These are phyloP conservation scores for Ascochyta koolunga DNA, from an alignment of 2,329 filamentous ascomycete species.

Conservation along the genomic window DNA sequence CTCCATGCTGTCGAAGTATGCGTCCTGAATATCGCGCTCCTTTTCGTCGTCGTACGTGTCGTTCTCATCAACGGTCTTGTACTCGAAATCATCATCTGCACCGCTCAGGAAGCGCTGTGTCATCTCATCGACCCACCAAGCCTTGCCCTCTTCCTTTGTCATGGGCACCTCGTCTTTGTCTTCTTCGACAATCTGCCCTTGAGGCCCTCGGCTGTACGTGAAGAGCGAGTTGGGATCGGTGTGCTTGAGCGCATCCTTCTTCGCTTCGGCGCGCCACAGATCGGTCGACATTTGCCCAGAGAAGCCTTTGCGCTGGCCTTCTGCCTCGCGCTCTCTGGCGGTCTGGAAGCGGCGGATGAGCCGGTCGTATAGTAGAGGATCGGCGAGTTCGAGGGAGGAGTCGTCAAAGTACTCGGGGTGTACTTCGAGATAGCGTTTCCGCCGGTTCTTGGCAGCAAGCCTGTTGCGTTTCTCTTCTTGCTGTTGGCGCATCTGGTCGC, in stretches of 20 bases:
- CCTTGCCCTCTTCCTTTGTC: conserved; percentile 69
- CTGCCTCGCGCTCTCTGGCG: conserved; percentile 72
- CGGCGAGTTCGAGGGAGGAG: conserved; percentile 66
- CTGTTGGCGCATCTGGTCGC: conserved; percentile 16
- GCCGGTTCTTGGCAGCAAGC: conserved; percentile 73
- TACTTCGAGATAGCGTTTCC: conserved; percentile 75
- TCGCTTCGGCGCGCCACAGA: conserved; percentile 76
- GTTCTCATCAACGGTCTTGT: conserved; percentile 70
- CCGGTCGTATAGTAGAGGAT: conserved; percentile 82
- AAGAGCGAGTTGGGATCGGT: conserved; percentile 58
- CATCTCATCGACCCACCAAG: conserved; percentile 75
- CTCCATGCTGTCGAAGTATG: conserved; percentile 81
- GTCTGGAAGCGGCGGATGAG: conserved; percentile 80
- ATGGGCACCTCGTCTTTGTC: conserved; percentile 62
- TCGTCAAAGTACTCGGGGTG: conserved; percentile 74
- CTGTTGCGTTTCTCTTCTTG: conserved; percentile 28
- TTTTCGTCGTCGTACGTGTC: conserved; percentile 74
- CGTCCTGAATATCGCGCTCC: conserved; percentile 69
- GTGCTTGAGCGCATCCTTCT: conserved; percentile 67
- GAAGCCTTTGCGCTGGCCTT: conserved; percentile 77
- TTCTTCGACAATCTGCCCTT: conserved; percentile 64
- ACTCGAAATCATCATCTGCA: conserved; percentile 79
- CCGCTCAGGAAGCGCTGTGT: conserved; percentile 76
- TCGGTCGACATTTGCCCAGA: conserved; percentile 80
- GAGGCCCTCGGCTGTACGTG: conserved; percentile 57